These are phyloP conservation scores for Pseudopithomyces chartarum DNA, from an alignment of 2,329 filamentous ascomycete species.

Conservation along the genomic window DNA sequence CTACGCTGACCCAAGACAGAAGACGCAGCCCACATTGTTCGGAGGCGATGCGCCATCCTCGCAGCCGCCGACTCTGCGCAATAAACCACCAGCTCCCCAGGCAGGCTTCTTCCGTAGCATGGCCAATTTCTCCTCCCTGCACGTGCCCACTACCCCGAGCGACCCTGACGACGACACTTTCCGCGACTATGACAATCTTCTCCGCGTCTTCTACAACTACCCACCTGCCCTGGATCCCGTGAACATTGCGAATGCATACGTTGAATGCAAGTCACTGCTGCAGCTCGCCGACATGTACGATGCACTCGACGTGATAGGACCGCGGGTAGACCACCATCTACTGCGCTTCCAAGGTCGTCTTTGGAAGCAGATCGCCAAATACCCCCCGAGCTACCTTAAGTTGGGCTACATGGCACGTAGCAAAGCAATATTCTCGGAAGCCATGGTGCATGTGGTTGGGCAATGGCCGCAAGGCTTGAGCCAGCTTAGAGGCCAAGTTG, in stretches of 20 bases:
- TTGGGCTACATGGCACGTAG: conserved; percentile 85
- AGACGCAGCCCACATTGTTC: conserved; percentile 59
- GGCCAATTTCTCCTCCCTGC: conserved; percentile 72
- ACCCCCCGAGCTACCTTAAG: conserved; percentile 89
- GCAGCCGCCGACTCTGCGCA: conserved; percentile 61
- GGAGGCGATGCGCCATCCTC: conserved; percentile 52
- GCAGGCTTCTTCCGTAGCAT: conserved; percentile 85
- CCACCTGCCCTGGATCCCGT: conserved; percentile 78
- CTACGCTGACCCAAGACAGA: conserved; percentile 25
- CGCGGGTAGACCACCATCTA: conserved; percentile 90
- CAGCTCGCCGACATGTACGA: conserved; percentile 94
- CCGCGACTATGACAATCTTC: conserved; percentile 93
- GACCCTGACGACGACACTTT: conserved; percentile 73
- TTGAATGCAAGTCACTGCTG: conserved; percentile 90
- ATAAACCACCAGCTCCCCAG: conserved; percentile 67
- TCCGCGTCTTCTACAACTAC: conserved; percentile 95
- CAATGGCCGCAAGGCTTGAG: conserved; percentile 86
- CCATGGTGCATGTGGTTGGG: conserved; percentile 90
- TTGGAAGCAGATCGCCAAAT: conserved; percentile 97
- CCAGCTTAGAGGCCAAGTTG: conserved; percentile 72
- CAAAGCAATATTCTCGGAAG: conserved; percentile 76
- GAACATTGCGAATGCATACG: conserved; percentile 90
- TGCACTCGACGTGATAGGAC: conserved; percentile 83
- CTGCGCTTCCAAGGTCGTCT: conserved; percentile 87
- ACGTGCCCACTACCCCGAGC: conserved; percentile 50